Percentiles rank a stretch among this genome's conserved stretches.
phyloP scores from a whole-genome alignment of 2,329 filamentous ascomycete species.

The Exophiala phaeomuriformis region DNA sequence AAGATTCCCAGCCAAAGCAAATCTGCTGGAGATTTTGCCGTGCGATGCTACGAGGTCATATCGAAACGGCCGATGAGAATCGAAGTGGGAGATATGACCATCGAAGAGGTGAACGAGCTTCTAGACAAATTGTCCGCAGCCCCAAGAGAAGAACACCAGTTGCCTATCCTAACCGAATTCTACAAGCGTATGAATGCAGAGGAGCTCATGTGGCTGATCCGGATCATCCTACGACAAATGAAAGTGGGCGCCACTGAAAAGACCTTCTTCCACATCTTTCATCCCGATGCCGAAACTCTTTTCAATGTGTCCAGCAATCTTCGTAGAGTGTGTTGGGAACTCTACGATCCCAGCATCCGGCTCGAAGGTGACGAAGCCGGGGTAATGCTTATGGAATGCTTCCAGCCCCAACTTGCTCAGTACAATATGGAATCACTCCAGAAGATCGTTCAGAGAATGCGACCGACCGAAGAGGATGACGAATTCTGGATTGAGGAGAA shows the following conservation, averaged over 20 bases:
- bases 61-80: constrained; percentile 73
- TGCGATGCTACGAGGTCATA: constrained; percentile 77
- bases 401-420: constrained; percentile 85
- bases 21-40: constrained; percentile 85
- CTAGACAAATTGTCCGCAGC: constrained; percentile 71
- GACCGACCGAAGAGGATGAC: constrained; percentile 59
- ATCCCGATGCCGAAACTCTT: constrained; percentile 65
- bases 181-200: constrained; percentile 89
- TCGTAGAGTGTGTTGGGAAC: constrained; percentile 87
- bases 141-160: constrained; percentile 73
- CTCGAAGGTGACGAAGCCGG: constrained; percentile 68
- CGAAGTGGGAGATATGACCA: constrained; percentile 67
- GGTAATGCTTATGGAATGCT: constrained; percentile 83
- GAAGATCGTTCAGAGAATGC: constrained; percentile 58
- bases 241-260: constrained; percentile 73
- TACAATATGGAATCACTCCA: constrained; percentile 52
- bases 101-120: constrained; percentile 81
- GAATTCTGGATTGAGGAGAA: constrained; percentile 98
- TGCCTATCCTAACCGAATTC: constrained; percentile 72
- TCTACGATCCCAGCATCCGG: constrained; percentile 64
- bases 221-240: constrained; percentile 80
- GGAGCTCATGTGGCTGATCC: constrained; percentile 88
- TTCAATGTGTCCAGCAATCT: constrained; percentile 91
- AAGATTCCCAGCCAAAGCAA: constrained; percentile 70
- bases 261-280: constrained; percentile 77